A percentile compares a stretch with the other conserved stretches of the same genome.
Conservation (phyloP, 352 stramenopile species). For the Globisporangium emineosum region DNA sequence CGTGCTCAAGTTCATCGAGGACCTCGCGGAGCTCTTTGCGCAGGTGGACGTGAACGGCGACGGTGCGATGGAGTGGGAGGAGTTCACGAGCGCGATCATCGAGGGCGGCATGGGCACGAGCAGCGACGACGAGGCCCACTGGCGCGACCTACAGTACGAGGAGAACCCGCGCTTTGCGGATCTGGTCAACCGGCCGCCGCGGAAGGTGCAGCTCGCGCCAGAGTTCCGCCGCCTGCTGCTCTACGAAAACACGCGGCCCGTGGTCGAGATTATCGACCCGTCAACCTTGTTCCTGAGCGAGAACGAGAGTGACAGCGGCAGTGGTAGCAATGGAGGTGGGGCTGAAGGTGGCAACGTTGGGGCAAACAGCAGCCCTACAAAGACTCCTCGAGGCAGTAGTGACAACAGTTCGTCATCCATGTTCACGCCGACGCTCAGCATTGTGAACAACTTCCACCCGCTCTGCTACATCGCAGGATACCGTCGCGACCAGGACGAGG, state of each 20-base stretch:
- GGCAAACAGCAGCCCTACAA: neutral
- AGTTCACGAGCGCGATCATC: conserved; percentile 82
- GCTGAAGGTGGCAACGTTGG: neutral
- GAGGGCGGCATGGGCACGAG: conserved; percentile 67
- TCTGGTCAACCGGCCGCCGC: conserved; percentile 46
- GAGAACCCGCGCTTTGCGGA: conserved; percentile 56
- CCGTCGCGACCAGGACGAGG: conserved; percentile 69
- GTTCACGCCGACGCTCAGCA: conserved; percentile 40
- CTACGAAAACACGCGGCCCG: conserved; percentile 57
- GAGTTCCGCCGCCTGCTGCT: conserved; percentile 63
- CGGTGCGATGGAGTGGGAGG: conserved; percentile 80
- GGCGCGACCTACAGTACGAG: conserved; percentile 72
- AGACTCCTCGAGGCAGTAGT: neutral
- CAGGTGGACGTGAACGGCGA: conserved; percentile 79
- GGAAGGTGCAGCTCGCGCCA: conserved; percentile 48
- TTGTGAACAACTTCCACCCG: conserved; percentile 74
- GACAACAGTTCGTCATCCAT: conserved; percentile 17
- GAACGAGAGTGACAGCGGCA: conserved; percentile 17
- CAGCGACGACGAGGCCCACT: conserved; percentile 32
- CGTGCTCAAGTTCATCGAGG: conserved; percentile 60
- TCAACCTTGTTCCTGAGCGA: conserved; percentile 36
- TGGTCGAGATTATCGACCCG: conserved; percentile 66
- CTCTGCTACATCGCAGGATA: conserved; percentile 68
- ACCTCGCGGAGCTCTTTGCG: conserved; percentile 74
- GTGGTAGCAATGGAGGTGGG: neutral